These are phyloP conservation scores for Paramecium pentaurelia DNA, from an alignment of 73 alveolate species.

Conservation along the genomic window DNA sequence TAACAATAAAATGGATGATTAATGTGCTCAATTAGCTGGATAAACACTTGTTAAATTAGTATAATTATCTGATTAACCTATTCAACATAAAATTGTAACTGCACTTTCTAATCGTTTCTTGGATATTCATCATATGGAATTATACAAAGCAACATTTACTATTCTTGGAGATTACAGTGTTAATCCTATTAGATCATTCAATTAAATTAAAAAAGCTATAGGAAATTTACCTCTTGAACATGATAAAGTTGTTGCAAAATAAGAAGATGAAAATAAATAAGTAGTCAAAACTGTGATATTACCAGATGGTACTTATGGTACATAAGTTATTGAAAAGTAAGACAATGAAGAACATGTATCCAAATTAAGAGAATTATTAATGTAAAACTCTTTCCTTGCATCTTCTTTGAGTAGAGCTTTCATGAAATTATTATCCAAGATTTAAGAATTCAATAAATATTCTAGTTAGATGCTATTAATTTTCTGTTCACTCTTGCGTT, in stretches of 20 bases:
- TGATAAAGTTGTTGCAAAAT: not conserved
- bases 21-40: not conserved
- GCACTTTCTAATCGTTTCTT: not conserved
- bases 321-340: conserved; percentile 36
- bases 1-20: not conserved
- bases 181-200: not conserved
- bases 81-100: not conserved
- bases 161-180: not conserved
- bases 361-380: conserved; percentile 44
- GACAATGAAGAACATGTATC: not conserved
- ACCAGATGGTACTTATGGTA: conserved; percentile 62
- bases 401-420: conserved; percentile 39
- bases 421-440: conserved; percentile 31
- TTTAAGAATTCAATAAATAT: conserved; percentile 31
- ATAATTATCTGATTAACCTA: not conserved
- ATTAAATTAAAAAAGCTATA: conserved; percentile 2
- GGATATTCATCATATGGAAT: not conserved
- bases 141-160: not conserved
- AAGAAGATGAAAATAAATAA: not conserved
- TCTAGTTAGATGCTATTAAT: conserved; percentile 35
- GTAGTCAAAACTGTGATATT: not conserved
- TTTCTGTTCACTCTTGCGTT: conserved; percentile 48
- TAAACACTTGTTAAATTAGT: not conserved
- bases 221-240: conserved; percentile 12
- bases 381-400: conserved; percentile 27